Conservation (phyloP, 2,329 filamentous ascomycete species). For the Penicillium sp. region DNA sequence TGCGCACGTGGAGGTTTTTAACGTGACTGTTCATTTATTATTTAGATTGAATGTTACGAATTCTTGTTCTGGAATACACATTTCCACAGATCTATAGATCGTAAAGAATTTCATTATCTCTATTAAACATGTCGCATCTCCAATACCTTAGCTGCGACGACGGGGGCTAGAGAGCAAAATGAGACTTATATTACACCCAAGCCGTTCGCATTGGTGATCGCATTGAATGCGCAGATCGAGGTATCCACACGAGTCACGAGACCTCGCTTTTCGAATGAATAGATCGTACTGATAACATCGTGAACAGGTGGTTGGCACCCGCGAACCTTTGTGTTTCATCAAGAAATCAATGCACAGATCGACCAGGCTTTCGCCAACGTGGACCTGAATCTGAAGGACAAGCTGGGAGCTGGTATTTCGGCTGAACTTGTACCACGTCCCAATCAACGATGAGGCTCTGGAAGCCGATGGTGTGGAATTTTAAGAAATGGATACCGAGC, state of each 20-base stretch:
- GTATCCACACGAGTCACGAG: slow-evolving; percentile 3
- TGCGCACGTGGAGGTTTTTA: background rate
- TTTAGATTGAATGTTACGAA: background rate
- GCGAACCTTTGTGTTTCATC: slow-evolving; percentile 21
- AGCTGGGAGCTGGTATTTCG: slow-evolving; percentile 50
- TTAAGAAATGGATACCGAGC: slow-evolving; percentile 52
- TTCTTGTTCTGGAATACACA: background rate
- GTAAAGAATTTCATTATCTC: background rate
- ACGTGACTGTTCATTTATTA: background rate
- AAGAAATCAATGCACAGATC: slow-evolving; percentile 47
- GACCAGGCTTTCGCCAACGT: slow-evolving; percentile 58
- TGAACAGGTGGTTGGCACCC: slow-evolving; percentile 37
- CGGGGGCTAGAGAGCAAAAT: slow-evolving; percentile 35
- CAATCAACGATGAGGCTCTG: slow-evolving; percentile 41
- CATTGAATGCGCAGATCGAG: slow-evolving; percentile 43
- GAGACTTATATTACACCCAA: slow-evolving; percentile 46
- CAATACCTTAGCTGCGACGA: slow-evolving; percentile 42
- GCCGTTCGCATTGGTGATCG: slow-evolving; percentile 50
- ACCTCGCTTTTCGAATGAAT: background rate
- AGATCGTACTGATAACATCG: background rate
- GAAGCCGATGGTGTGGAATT: slow-evolving; percentile 47
- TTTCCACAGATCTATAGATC: background rate
- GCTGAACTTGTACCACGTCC: slow-evolving; percentile 49
- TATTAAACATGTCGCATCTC: slow-evolving; percentile 35
- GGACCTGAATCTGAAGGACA: slow-evolving; percentile 48